Percentiles rank a stretch among this genome's conserved stretches.
Conservation (phyloP, 2,329 filamentous ascomycete genomes). For the Neonectria neomacrospora region DNA sequence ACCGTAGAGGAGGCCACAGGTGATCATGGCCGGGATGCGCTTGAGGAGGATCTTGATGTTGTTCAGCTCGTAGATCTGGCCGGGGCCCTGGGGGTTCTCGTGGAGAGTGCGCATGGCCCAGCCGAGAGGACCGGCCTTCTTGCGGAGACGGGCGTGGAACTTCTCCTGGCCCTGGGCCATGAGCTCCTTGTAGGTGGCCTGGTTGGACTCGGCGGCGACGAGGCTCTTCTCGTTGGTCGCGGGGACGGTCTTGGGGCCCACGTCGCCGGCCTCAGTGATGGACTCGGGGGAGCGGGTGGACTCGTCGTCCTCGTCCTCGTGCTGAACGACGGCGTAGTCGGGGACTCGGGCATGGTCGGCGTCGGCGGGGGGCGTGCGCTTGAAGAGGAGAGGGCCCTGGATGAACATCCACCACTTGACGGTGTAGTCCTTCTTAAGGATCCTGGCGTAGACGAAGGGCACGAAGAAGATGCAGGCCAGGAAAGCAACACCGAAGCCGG, state of each 20-base stretch:
- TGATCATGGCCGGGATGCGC: constrained; percentile 76
- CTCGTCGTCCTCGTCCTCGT: constrained; percentile 62
- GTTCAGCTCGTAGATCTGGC: constrained; percentile 76
- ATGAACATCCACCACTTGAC: constrained; percentile 73
- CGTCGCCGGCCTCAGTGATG: constrained; percentile 51
- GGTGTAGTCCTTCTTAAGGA: constrained; percentile 75
- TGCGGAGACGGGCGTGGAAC: constrained; percentile 70
- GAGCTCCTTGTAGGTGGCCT: constrained; percentile 70
- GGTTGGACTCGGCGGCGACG: constrained; percentile 49
- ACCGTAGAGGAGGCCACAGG: constrained; percentile 75
- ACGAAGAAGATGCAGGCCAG: constrained; percentile 78
- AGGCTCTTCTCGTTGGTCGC: constrained; percentile 56
- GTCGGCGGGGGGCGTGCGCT: constrained; percentile 64
- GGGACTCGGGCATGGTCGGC: constrained; percentile 68
- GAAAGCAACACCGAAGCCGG: constrained; percentile 67
- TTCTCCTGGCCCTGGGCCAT: constrained; percentile 64
- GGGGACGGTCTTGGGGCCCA: constrained; percentile 43
- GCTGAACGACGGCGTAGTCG: constrained; percentile 80
- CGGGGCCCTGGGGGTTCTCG: constrained; percentile 76
- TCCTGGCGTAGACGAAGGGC: constrained; percentile 72
- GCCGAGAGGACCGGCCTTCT: constrained; percentile 73
- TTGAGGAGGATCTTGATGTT: constrained; percentile 73
- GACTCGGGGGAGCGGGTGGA: constrained; percentile 45
- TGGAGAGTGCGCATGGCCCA: constrained; percentile 84
- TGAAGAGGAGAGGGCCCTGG: constrained; percentile 72